phyloP scores from a whole-genome alignment of 2,329 filamentous ascomycete genomes.

The Lachnellula suecica region DNA sequence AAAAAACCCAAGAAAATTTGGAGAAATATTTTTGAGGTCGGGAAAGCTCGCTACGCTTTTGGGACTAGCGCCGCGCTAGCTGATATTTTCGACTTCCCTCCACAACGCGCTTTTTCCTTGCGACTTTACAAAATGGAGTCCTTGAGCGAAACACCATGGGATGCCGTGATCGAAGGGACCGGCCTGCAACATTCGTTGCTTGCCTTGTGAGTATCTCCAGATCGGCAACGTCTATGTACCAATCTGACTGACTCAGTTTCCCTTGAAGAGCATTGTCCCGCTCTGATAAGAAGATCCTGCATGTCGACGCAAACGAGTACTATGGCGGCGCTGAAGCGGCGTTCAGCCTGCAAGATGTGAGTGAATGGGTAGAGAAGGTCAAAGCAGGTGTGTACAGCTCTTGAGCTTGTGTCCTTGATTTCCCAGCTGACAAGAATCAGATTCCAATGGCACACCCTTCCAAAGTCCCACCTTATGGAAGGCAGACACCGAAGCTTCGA shows the following conservation, averaged over 20 bases:
- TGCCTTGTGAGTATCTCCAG: constrained; percentile 59
- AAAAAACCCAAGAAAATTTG: constrained; percentile 31
- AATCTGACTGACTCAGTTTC: constrained; percentile 71
- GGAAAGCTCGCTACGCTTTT: constrained; percentile 7
- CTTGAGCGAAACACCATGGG: constrained; percentile 72
- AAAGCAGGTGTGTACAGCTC: constrained; percentile 30
- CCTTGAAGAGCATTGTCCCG: constrained; percentile 80
- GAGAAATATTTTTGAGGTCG: constrained; percentile 13
- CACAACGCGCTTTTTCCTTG: constrained; percentile 17
- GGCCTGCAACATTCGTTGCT: constrained; percentile 77
- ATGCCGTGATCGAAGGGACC: constrained; percentile 77
- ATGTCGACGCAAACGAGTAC: constrained; percentile 83
- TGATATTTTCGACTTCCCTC: constrained; percentile 2
- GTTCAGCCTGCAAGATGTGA: constrained; percentile 78
- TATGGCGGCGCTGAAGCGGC: constrained; percentile 88
- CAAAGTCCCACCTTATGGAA: constrained; percentile 30
- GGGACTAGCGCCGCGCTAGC: constrained; percentile 17
- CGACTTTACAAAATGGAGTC: constrained; percentile 60
- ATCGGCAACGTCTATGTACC: constrained; percentile 30
- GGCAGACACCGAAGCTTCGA: constrained; percentile 28
- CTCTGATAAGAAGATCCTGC: constrained; percentile 86
- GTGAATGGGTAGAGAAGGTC: constrained; percentile 64
- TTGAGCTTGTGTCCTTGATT: not conserved
- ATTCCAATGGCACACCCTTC: constrained; percentile 18
- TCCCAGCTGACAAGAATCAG: constrained; percentile 22